phyloP scores from a whole-genome alignment of 129 eudicot species.

The Artemisia tridentata region DNA sequence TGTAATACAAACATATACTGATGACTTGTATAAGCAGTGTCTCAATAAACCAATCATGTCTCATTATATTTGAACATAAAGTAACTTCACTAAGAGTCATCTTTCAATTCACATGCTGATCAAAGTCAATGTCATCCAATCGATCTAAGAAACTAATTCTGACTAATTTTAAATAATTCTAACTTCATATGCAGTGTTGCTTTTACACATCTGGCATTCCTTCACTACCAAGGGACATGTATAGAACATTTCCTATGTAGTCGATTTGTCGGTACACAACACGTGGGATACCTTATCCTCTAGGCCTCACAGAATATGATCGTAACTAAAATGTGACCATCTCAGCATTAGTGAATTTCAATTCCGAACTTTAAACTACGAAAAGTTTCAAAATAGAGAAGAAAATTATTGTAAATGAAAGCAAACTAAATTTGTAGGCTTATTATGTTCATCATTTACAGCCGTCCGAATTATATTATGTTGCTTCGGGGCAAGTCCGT shows the following conservation, averaged over 20 bases:
- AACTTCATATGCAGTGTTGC: conserved; percentile 2
- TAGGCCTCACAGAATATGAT: background rate
- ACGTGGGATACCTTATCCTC: background rate
- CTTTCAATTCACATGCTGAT: conserved; percentile 15
- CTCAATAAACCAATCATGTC: background rate
- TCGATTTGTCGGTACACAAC: background rate
- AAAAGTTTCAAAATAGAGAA: too few relatives aligned
- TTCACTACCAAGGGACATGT: conserved; percentile 4
- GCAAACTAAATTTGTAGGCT: background rate
- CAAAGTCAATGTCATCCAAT: conserved; percentile 2
- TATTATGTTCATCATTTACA: background rate
- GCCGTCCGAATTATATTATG: too few relatives aligned
- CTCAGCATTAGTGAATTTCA: background rate
- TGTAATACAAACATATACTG: background rate
- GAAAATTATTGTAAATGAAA: background rate
- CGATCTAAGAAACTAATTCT: background rate
- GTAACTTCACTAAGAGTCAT: conserved; percentile 1
- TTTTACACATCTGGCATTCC: background rate
- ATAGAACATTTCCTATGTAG: background rate
- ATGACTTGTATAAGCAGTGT: conserved; percentile 10
- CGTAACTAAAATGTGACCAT: background rate
- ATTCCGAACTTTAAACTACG: background rate
- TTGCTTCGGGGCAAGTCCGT: too few relatives aligned
- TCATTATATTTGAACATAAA: background rate
- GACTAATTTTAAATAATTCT: background rate